These are phyloP conservation scores for Pinus taeda DNA, from an alignment of 75 land plant genomes.

Conservation along the genomic window DNA sequence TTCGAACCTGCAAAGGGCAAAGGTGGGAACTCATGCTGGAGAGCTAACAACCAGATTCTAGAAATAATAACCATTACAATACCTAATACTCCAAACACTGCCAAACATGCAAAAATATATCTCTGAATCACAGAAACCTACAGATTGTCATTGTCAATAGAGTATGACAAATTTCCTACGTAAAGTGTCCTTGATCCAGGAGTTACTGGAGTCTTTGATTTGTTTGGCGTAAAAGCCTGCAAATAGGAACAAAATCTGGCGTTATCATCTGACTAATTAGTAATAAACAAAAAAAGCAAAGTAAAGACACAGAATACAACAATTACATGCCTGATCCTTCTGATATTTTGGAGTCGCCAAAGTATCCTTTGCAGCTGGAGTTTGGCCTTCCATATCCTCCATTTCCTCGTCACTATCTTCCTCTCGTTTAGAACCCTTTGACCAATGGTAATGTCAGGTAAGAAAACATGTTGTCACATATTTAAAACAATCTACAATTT, in stretches of 20 bases:
- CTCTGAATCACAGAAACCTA: conserved; percentile 15
- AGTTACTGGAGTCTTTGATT: background rate
- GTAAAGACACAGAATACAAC: background rate
- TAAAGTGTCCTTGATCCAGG: conserved; percentile 71
- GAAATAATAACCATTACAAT: background rate
- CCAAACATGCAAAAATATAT: background rate
- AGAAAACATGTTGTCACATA: background rate
- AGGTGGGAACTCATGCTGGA: background rate
- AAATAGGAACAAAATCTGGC: background rate
- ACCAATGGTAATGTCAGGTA: background rate
- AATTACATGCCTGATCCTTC: background rate
- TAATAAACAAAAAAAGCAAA: background rate
- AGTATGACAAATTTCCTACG: conserved; percentile 66
- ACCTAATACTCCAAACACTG: background rate
- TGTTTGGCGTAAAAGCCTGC: background rate
- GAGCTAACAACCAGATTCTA: background rate
- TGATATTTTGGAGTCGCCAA: conserved; percentile 33
- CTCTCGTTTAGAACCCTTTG: conserved; percentile 7
- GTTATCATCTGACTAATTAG: background rate
- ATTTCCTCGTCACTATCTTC: background rate
- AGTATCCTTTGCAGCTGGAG: conserved; percentile 26
- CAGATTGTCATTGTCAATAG: conserved; percentile 47
- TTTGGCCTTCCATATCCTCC: background rate
- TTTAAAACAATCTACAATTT: background rate
- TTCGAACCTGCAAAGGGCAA: conserved; percentile 27